Percentiles rank a stretch among this genome's conserved stretches.
These are phyloP conservation scores for Phaffomyces thermotolerans DNA, from an alignment of 805 yeast species.

Conservation along the genomic window DNA sequence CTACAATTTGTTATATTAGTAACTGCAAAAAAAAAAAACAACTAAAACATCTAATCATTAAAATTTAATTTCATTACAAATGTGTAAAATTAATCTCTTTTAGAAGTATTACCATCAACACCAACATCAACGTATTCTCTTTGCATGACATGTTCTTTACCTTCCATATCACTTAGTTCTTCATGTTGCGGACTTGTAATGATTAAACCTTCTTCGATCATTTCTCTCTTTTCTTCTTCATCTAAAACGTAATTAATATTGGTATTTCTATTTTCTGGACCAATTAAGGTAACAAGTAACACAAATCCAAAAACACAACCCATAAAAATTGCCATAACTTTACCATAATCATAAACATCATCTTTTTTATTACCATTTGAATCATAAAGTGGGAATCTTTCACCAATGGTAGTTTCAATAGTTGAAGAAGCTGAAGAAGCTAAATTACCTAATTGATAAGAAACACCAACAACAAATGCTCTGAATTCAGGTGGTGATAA, in stretches of 20 bases:
- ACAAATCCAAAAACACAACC: constrained; percentile 55
- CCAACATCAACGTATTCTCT: neutral
- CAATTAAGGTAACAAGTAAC: constrained; percentile 42
- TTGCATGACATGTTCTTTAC: constrained; percentile 1
- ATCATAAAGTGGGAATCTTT: constrained; percentile 37
- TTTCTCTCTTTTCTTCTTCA: constrained; percentile 18
- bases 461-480: constrained; percentile 54
- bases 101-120: neutral
- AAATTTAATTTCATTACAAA: neutral
- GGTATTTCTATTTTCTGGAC: constrained; percentile 49
- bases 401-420: constrained; percentile 60
- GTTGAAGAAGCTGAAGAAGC: constrained; percentile 62
- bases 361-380: constrained; percentile 24
- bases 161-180: constrained; percentile 3
- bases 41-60: neutral
- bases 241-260: constrained; percentile 20
- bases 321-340: constrained; percentile 59
- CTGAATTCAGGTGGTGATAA: constrained; percentile 56
- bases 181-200: constrained; percentile 12
- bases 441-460: constrained; percentile 64
- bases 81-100: neutral
- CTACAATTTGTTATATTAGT: neutral
- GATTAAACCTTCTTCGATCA: constrained; percentile 21
- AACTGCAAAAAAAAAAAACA: neutral
- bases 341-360: constrained; percentile 42